A percentile compares a stretch with the other conserved stretches of the same genome.
Conservation (phyloP, 257 asterid genomes). For the Solanum peruvianum region DNA sequence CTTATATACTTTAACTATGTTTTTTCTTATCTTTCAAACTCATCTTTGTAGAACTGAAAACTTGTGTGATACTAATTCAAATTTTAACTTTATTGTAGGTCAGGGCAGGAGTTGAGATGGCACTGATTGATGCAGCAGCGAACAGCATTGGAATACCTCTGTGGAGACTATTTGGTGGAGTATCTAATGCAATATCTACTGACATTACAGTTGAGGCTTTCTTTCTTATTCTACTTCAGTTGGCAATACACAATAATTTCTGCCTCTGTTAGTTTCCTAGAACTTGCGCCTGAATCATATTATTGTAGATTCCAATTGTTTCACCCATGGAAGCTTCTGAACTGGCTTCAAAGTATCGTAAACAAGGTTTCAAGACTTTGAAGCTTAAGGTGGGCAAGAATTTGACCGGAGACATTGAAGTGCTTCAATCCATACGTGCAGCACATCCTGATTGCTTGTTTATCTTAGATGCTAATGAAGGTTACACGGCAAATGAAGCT, state of each 20-base stretch:
- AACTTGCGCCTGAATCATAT: background rate
- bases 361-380: conserved; percentile 60
- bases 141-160: conserved; percentile 70
- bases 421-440: conserved; percentile 67
- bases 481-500: conserved; percentile 70
- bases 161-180: conserved; percentile 91
- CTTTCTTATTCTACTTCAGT: background rate
- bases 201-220: conserved; percentile 59
- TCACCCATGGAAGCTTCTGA: conserved; percentile 68
- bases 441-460: conserved; percentile 75
- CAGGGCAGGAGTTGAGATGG: conserved; percentile 96
- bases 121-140: conserved; percentile 84
- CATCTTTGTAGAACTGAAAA: background rate
- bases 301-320: conserved; percentile 73
- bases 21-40: background rate
- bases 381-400: conserved; percentile 90
- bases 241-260: background rate
- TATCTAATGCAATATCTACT: conserved; percentile 55
- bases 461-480: conserved; percentile 90
- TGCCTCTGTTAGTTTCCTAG: background rate
- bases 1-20: background rate
- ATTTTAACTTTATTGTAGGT: conserved; percentile 48
- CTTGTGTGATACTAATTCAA: conserved; percentile 5
- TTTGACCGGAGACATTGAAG: conserved; percentile 57
- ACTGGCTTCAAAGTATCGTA: conserved; percentile 54